phyloP scores from a whole-genome alignment of 78 protist species.

The Dictyostelium purpureum region DNA sequence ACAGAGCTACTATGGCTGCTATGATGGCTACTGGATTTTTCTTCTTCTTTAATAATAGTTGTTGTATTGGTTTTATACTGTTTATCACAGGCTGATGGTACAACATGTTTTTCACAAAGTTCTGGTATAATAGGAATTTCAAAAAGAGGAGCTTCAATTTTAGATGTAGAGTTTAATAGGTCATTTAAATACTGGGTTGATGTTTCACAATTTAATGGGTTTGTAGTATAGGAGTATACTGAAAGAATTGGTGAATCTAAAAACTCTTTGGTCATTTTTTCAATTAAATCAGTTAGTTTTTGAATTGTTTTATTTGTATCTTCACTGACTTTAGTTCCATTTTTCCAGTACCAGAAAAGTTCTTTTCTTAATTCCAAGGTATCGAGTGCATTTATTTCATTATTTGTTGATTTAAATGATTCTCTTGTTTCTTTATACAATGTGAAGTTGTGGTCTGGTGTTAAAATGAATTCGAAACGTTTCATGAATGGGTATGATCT shows the following conservation, averaged over 20 bases:
- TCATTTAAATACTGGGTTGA: background rate
- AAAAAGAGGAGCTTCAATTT: background rate
- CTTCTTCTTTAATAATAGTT: no score
- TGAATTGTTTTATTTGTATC: background rate
- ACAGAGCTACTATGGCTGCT: no score
- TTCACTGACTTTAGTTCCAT: background rate
- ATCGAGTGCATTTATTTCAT: background rate
- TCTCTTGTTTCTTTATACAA: background rate
- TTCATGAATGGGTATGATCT: constrained; percentile 3
- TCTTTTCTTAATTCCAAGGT: background rate
- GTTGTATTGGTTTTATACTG: no score
- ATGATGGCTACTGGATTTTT: no score
- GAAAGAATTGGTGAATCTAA: background rate
- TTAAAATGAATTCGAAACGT: constrained; percentile 11
- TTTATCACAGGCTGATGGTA: background rate
- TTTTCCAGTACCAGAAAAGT: background rate
- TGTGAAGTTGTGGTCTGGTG: background rate
- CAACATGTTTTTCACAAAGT: background rate
- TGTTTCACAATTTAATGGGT: background rate
- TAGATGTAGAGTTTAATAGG: background rate
- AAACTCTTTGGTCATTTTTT: background rate
- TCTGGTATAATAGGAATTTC: no score
- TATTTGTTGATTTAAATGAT: background rate
- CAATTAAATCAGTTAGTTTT: background rate
- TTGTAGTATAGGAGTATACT: background rate